phyloP scores from a whole-genome alignment of 768 basidiomycete genomes.

The Favolaschia claudopus region DNA sequence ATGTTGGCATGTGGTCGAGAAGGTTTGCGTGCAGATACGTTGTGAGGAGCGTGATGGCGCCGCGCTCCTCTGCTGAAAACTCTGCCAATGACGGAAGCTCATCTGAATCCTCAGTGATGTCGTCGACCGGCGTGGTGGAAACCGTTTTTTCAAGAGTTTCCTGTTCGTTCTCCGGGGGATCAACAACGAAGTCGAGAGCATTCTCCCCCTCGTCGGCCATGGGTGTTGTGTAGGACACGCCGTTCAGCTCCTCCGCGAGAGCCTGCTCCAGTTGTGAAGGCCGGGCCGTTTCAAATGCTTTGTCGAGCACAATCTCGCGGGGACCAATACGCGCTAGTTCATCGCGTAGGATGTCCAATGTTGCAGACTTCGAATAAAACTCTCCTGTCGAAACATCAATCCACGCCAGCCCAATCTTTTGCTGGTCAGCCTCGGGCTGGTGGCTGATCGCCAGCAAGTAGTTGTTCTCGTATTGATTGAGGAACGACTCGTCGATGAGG shows the following conservation, averaged over 20 bases:
- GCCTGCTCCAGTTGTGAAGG: slow-evolving; percentile 55
- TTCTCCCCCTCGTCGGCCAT: neutral
- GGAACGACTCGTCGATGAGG: slow-evolving; percentile 89
- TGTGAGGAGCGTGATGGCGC: slow-evolving; percentile 69
- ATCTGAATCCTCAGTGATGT: slow-evolving; percentile 15
- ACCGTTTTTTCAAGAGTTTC: neutral
- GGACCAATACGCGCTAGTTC: slow-evolving; percentile 85
- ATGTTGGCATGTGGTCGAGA: slow-evolving; percentile 78
- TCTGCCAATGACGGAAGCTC: slow-evolving; percentile 16
- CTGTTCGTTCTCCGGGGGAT: neutral
- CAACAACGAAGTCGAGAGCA: neutral
- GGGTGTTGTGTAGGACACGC: slow-evolving; percentile 58
- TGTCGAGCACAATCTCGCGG: slow-evolving; percentile 79
- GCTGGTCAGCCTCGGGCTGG: slow-evolving; percentile 10
- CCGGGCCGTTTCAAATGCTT: slow-evolving; percentile 42
- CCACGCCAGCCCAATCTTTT: slow-evolving; percentile 80
- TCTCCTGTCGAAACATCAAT: slow-evolving; percentile 96
- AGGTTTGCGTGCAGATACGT: slow-evolving; percentile 71
- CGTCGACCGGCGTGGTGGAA: slow-evolving; percentile 21
- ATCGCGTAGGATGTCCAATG: slow-evolving; percentile 68
- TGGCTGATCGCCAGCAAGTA: slow-evolving; percentile 77
- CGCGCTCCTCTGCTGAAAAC: slow-evolving; percentile 52
- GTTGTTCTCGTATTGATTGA: slow-evolving; percentile 88
- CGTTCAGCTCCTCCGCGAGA: slow-evolving; percentile 61
- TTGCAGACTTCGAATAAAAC: slow-evolving; percentile 77